Evolutionary conservation across 495 filamentous ascomycete genomes (phyloP), one percentile per base, ranked within the genome.

Genomic region (Patellaria atrata): DNA sequence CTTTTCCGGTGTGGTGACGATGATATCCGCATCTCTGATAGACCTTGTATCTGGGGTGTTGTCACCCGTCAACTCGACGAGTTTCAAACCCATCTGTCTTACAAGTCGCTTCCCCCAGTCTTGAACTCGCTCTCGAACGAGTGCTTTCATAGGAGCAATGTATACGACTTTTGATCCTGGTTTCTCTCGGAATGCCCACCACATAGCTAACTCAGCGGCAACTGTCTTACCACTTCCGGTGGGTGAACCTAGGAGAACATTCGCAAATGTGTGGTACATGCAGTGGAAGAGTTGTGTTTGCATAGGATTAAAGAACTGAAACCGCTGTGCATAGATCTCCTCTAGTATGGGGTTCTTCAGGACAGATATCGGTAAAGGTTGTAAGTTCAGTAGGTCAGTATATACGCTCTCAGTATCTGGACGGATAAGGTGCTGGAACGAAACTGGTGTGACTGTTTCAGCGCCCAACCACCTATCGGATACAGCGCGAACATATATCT

Each of bases 281-380:
- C 80, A 78, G 48, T 96, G 91, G 55, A 99, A 99, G 22, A 96
- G 77, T 52, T 99, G 89, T 3, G 91, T 94, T 52, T 99, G 89
- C 89, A 99, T 93, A 0, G 91, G 87, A 54, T 99, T 99, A 65
- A 99, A 99, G 60, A 73, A 96, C 37, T 81, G 73, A 53, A 99
- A 99, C 18, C 83, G 73, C 49, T 82, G 63, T 4, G 68, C 73
- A 54, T 96, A 96, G 7, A 99, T 66, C 37, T 86, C 82, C 48
- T 96, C 86, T 2, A 96, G 61, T 0, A 75, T 66, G 1, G 81
- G 71, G 47, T 94, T 92, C 45, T 93, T 84, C 27, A 99, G 65
- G 26, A 89, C 86, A 11, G 73, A 69, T 27, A 96, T 73, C 0
- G 89, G 82, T 12, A 99, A 62, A 3, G 91, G 89, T 51, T 94